Evolutionary conservation across 768 basidiomycete genomes (phyloP).

Genomic region (Tylopilus rubrobrunneus): DNA sequence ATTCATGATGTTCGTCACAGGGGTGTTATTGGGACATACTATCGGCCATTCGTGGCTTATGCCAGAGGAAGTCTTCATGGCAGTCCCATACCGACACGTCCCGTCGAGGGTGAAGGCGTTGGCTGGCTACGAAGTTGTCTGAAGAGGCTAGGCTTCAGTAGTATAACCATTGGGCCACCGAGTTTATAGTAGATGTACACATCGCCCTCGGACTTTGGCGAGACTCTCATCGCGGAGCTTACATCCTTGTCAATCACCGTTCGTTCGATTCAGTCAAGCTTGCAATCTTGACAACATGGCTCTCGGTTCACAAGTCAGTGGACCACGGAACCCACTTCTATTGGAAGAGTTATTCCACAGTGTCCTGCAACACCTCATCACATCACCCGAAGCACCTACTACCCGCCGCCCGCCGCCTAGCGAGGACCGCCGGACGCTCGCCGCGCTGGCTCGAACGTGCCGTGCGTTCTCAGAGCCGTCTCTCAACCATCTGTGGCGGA

Average conservation of each 20-base stretch:
- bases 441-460: not conserved
- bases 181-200: constrained; percentile 13
- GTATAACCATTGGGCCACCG: constrained; percentile 25
- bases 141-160: constrained; percentile 28
- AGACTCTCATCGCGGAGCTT: no score
- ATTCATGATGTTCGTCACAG: constrained; percentile 13
- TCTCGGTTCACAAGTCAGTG: not conserved
- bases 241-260: no score
- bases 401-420: no score
- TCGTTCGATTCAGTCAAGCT: no score
- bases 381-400: not conserved
- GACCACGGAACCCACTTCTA: not conserved
- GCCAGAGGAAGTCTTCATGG: constrained; percentile 18
- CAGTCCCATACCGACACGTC: constrained; percentile 6
- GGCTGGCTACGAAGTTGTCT: constrained; percentile 29
- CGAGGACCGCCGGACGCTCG: not conserved
- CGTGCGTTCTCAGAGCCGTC: not conserved
- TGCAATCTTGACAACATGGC: not conserved
- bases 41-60: constrained; percentile 26
- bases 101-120: constrained; percentile 30
- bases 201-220: no score
- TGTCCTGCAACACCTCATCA: not conserved
- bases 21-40: constrained; percentile 31
- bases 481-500: not conserved
- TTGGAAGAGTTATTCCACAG: not conserved